Conservation (phyloP, 306 rosid species). For the Prunus mongolica region DNA sequence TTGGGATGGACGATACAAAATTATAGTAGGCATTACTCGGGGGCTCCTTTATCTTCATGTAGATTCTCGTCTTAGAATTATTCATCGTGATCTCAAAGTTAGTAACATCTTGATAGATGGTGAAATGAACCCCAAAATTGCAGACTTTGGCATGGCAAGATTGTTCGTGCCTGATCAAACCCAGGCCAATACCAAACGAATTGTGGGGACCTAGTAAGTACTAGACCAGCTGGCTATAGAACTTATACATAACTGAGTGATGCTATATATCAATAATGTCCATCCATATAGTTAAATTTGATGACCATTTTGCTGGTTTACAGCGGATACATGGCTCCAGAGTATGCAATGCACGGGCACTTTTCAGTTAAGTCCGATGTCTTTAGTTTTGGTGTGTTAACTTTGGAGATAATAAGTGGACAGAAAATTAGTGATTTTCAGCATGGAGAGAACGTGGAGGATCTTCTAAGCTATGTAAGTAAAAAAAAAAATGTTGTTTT, state of each 20-base stretch:
- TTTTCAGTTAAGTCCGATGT: neutral
- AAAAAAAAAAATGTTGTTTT: too few relatives aligned
- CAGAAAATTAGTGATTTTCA: neutral
- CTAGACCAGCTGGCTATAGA: neutral
- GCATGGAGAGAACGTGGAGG: neutral
- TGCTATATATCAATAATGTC: neutral
- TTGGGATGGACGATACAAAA: conserved; percentile 12
- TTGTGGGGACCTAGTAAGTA: conserved; percentile 27
- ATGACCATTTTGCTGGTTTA: too few relatives aligned
- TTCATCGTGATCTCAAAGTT: conserved; percentile 9
- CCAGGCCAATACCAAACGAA: conserved; percentile 3
- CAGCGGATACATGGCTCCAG: neutral
- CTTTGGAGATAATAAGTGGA: neutral
- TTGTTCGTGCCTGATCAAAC: conserved; percentile 11
- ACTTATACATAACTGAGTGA: neutral
- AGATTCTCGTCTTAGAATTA: conserved; percentile 15
- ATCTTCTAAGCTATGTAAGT: neutral
- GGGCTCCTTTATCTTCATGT: conserved; percentile 25
- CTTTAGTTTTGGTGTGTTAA: neutral
- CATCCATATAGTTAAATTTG: neutral
- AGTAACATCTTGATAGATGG: conserved; percentile 19
- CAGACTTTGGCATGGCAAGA: conserved; percentile 24
- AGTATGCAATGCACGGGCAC: neutral
- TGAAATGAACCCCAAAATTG: conserved; percentile 22
- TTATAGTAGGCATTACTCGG: conserved; percentile 12